Percentiles rank a stretch among this genome's conserved stretches.
Evolutionary conservation across 305 asterid species (phyloP).

Genomic region (Andrographis paniculata): DNA sequence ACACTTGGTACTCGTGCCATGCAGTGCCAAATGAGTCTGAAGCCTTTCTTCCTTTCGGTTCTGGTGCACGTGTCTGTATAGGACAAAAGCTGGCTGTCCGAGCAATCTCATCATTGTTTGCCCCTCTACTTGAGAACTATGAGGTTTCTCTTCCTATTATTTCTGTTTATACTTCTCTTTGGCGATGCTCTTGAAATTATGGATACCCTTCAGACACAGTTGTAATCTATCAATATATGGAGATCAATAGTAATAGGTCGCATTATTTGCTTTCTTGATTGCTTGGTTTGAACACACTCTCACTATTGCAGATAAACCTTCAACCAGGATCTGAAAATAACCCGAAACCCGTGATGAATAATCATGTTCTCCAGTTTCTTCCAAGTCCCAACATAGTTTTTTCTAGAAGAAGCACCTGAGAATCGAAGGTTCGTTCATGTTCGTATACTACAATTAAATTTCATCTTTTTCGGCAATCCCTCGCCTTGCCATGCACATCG

Average conservation of each 20-base stretch:
- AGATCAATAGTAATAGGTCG: too few species aligned
- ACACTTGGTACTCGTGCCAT: constrained; percentile 13
- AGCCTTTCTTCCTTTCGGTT: constrained; percentile 39
- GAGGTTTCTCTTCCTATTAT: constrained; percentile 21
- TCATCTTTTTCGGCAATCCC: background rate
- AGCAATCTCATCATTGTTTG: constrained; percentile 33
- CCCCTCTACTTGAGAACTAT: constrained; percentile 24
- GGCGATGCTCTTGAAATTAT: too few species aligned
- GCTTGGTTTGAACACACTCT: background rate
- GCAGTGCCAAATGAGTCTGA: constrained; percentile 22
- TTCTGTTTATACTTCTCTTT: background rate
- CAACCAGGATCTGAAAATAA: constrained; percentile 25
- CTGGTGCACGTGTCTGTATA: constrained; percentile 37
- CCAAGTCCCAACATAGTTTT: constrained; percentile 29
- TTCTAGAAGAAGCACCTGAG: constrained; percentile 17
- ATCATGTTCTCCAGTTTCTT: constrained; percentile 24
- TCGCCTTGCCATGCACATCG: constrained; percentile 13
- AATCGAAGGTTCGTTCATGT: constrained; percentile 1
- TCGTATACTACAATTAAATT: background rate
- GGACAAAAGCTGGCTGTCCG: constrained; percentile 31
- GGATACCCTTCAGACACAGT: too few species aligned
- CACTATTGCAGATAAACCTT: constrained; percentile 24
- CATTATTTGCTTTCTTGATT: too few species aligned
- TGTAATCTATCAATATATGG: too few species aligned
- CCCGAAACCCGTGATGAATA: constrained; percentile 23